Evolutionary conservation across 768 basidiomycete species (phyloP), one percentile per base, ranked within the genome.

Genomic region (Porphyrellus cyaneotinctus): DNA sequence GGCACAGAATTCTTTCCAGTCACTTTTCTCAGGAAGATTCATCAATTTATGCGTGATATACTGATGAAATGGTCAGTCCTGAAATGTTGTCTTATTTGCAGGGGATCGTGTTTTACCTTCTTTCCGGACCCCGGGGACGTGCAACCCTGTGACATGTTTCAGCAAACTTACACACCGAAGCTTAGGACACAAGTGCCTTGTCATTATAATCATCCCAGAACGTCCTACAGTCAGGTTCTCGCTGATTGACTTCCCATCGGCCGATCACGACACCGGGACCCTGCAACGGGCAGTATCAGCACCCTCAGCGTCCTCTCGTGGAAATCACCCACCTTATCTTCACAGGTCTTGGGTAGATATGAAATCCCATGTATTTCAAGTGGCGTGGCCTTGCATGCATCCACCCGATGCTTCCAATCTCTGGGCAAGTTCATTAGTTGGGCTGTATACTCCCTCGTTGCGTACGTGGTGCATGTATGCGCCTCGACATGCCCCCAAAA

Each of bases 1-100:
- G 2, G 69, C 67, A 45, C 70, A 72, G 50, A 73, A 70, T 15
- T 66, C 61, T 14, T 43, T 53, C 70, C 69, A 72, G n/a, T 70
- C 58, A 18, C 56, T 50, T 7, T 58, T 52, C 9, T 44, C 7
- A 0, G 62, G 69, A 13, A 72, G 48, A 33, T 68, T 61, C 44
- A 56, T 53, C 6, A 73, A 47, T 20, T 59, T 61, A 7, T 67
- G 61, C 14, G 65, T 61, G 32, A 66, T 52, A 28, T 56, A 53
- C 71, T 72, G n/a, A n/a, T 20, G 15, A 14, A 17, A 41, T 13
- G 6, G 38, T 64, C 30, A 54, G 49, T 30, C 2, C 24, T 6
- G 12, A 20, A 37, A 7, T 13, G 23, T 9, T 8, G 18, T 4
- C 20, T 26, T 22, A n/a, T n/a, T n/a, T n/a, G n/a, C 5, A 10